Evolutionary conservation across 1,284 basidiomycete species (phyloP).

Genomic region (Cerrena zonata): DNA sequence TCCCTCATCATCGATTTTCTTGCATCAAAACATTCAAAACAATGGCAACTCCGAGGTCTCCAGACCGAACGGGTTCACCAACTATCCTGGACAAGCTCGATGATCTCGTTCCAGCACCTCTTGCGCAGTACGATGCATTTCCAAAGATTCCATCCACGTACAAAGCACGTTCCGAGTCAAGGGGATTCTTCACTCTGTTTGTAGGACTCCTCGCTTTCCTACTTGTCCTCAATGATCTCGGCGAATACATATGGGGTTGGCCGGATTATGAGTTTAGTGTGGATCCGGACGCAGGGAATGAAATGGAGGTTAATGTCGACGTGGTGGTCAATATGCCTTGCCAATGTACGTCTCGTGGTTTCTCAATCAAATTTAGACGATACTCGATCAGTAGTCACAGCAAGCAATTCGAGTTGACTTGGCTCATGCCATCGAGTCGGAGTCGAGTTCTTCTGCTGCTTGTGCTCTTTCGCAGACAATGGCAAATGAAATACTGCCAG

Average conservation of each 20-base stretch:
- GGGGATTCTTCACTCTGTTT: conserved; percentile 84
- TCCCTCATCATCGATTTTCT: not conserved
- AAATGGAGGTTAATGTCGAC: conserved; percentile 83
- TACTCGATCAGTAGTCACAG: no score
- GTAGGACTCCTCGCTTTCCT: conserved; percentile 68
- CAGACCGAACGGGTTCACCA: conserved; percentile 20
- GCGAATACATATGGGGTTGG: conserved; percentile 89
- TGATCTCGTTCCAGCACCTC: conserved; percentile 46
- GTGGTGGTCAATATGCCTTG: conserved; percentile 90
- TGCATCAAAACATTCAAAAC: not conserved
- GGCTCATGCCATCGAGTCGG: no score
- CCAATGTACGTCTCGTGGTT: conserved; percentile 76
- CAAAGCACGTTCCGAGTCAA: conserved; percentile 77
- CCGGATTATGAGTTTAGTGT: conserved; percentile 82
- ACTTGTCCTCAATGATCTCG: conserved; percentile 80
- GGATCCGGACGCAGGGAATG: conserved; percentile 57
- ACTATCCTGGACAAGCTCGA: conserved; percentile 53
- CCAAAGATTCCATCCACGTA: conserved; percentile 87
- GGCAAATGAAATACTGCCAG: no score
- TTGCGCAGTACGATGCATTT: conserved; percentile 74
- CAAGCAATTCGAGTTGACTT: no score
- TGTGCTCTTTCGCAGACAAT: no score
- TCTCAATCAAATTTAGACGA: no score
- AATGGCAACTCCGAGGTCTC: conserved; percentile 14
- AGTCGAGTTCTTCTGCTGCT: no score